Percentiles rank a stretch among this genome's conserved stretches.
phyloP scores from a whole-genome alignment of 2,329 filamentous ascomycete species.

The Colletotrichum godetiae region DNA sequence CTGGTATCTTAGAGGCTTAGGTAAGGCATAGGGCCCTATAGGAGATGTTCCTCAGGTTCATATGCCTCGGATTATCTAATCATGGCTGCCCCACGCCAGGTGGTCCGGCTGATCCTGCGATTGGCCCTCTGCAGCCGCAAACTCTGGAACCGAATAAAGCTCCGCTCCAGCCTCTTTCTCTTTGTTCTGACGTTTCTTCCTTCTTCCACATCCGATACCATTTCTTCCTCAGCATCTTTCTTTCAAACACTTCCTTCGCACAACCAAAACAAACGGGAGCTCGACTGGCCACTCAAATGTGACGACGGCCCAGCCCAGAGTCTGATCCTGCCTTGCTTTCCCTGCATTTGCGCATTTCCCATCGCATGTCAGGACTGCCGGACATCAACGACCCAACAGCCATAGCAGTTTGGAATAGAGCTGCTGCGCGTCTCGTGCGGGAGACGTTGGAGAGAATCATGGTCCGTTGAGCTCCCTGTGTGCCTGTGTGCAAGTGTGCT shows the following conservation, averaged over 20 bases:
- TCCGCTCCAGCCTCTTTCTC: slow-evolving; percentile 36
- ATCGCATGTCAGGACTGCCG: slow-evolving; percentile 41
- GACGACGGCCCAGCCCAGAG: slow-evolving; percentile 21
- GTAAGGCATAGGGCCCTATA: too few relatives aligned
- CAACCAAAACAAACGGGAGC: slow-evolving; percentile 18
- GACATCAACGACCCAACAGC: slow-evolving; percentile 36
- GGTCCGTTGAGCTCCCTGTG: slow-evolving; percentile 33
- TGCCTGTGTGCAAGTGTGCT: not conserved
- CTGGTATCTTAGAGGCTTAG: too few relatives aligned
- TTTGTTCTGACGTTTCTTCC: slow-evolving; percentile 33
- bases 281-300: slow-evolving; percentile 31
- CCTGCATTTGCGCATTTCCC: slow-evolving; percentile 32
- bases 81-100: not conserved
- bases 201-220: slow-evolving; percentile 33
- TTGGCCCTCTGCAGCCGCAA: slow-evolving; percentile 27
- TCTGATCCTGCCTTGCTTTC: slow-evolving; percentile 13
- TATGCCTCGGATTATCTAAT: slow-evolving; percentile 26
- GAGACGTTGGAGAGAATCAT: slow-evolving; percentile 38
- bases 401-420: slow-evolving; percentile 37
- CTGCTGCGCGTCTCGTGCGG: slow-evolving; percentile 36
- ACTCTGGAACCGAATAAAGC: slow-evolving; percentile 36
- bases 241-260: slow-evolving; percentile 15
- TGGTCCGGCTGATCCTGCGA: slow-evolving; percentile 22
- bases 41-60: not conserved
- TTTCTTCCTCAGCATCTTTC: slow-evolving; percentile 18